These are phyloP conservation scores for Entomortierella parvispora DNA, from an alignment of 192 early-diverging fungal species.

Conservation along the genomic window DNA sequence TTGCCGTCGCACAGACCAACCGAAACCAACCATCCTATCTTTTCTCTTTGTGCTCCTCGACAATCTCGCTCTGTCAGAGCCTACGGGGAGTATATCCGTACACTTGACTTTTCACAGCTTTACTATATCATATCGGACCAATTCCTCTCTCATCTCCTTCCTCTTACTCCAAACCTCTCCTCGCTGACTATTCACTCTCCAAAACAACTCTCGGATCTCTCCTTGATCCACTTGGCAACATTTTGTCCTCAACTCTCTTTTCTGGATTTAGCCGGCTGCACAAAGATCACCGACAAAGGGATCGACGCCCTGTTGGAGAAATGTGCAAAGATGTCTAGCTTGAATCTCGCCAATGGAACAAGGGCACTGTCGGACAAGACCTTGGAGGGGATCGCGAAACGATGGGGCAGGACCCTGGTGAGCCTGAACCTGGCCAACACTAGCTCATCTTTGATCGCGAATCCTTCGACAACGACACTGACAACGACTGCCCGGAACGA, in stretches of 20 bases:
- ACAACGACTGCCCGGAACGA: not conserved
- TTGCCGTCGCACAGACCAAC: not conserved
- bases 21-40: not conserved
- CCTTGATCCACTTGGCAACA: conserved; percentile 13
- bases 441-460: too few species aligned
- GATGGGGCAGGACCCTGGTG: not conserved
- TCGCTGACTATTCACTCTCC: conserved; percentile 20
- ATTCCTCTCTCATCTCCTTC: conserved; percentile 28
- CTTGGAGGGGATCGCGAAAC: not conserved
- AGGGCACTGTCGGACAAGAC: not conserved
- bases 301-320: conserved; percentile 2
- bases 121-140: conserved; percentile 51
- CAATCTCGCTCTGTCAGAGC: not conserved
- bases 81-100: conserved; percentile 23
- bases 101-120: conserved; percentile 36
- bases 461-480: too few species aligned
- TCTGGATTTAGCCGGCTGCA: conserved; percentile 24
- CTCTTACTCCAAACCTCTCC: conserved; percentile 10
- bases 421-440: not conserved
- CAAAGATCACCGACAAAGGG: conserved; percentile 22
- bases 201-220: conserved; percentile 46
- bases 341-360: not conserved
- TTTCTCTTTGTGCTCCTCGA: not conserved
- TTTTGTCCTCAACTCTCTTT: conserved; percentile 1
- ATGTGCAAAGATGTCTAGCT: not conserved